phyloP scores from a whole-genome alignment of 148 eudicot genomes.

The Camellia sinensis region DNA sequence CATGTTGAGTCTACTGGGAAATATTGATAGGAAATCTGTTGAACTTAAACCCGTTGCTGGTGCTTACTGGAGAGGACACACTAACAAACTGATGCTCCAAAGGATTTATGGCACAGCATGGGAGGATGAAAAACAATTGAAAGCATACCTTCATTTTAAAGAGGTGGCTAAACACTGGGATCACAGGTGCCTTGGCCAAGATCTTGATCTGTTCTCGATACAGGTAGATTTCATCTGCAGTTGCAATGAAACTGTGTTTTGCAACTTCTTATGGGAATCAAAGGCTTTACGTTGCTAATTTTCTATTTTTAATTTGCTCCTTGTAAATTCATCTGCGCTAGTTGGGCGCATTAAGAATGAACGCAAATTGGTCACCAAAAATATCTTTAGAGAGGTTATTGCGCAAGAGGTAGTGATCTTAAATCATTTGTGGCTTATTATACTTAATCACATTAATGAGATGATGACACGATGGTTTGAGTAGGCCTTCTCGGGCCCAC shows the following conservation, averaged over 20 bases:
- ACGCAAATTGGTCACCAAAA: too few species aligned
- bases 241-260: constrained; percentile 4
- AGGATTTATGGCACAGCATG: constrained; percentile 99
- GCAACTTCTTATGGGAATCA: background rate
- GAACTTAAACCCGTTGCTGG: constrained; percentile 99
- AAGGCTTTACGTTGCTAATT: background rate
- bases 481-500: too few species aligned
- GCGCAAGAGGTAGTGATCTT: too few species aligned
- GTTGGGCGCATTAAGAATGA: too few species aligned
- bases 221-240: constrained; percentile 47
- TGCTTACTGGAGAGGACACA: constrained; percentile 99
- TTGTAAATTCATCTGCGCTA: background rate
- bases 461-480: too few species aligned
- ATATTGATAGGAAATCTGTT: constrained; percentile 75
- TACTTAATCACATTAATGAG: too few species aligned
- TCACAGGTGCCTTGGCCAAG: constrained; percentile 97
- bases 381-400: too few species aligned
- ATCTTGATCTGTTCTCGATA: constrained; percentile 95
- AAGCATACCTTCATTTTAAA: constrained; percentile 91
- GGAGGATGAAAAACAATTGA: constrained; percentile 87
- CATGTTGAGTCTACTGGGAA: constrained; percentile 98
- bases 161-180: constrained; percentile 95
- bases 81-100: constrained; percentile 87
- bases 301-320: background rate
- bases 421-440: too few species aligned